Evolutionary conservation across 2,329 filamentous ascomycete species (phyloP).

Genomic region (Metarhizium album): DNA sequence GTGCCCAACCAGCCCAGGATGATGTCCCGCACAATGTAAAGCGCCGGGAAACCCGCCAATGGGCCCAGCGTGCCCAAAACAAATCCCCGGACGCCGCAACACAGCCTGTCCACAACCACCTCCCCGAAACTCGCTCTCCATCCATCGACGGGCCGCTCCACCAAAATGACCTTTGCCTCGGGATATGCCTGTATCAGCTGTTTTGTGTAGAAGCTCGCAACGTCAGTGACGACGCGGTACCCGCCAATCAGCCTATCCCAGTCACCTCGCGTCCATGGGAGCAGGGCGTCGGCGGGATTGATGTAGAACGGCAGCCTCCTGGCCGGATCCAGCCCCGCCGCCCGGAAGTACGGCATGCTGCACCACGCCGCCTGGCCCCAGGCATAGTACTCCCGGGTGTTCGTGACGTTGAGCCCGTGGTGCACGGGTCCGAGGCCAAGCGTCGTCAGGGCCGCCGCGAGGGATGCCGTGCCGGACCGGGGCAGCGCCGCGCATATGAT

Average conservation of each 20-base stretch:
- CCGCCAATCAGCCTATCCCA: not conserved
- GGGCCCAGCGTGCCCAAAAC: not conserved
- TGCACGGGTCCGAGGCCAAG: slow-evolving; percentile 15
- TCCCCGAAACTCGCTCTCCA: not conserved
- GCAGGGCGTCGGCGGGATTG: not conserved
- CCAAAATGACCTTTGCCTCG: not conserved
- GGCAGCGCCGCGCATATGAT: slow-evolving; percentile 17
- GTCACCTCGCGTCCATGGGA: not conserved
- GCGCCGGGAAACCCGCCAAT: not conserved
- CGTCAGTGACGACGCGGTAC: not conserved
- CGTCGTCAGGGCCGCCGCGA: slow-evolving; percentile 14
- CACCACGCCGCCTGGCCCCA: slow-evolving; percentile 5
- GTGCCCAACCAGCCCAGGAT: not conserved
- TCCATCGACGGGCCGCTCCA: not conserved
- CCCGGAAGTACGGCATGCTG: not conserved
- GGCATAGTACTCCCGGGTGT: slow-evolving; percentile 9
- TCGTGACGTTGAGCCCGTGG: slow-evolving; percentile 13
- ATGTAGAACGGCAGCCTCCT: not conserved
- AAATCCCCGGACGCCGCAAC: not conserved
- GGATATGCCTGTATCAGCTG: not conserved
- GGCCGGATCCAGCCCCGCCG: slow-evolving; percentile 2
- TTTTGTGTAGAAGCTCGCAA: not conserved
- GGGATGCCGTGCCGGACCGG: slow-evolving; percentile 15
- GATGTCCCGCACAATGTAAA: not conserved
- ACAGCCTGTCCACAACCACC: not conserved